These are phyloP conservation scores for Baeospora myosura DNA, from an alignment of 1,284 basidiomycete species.

Conservation along the genomic window DNA sequence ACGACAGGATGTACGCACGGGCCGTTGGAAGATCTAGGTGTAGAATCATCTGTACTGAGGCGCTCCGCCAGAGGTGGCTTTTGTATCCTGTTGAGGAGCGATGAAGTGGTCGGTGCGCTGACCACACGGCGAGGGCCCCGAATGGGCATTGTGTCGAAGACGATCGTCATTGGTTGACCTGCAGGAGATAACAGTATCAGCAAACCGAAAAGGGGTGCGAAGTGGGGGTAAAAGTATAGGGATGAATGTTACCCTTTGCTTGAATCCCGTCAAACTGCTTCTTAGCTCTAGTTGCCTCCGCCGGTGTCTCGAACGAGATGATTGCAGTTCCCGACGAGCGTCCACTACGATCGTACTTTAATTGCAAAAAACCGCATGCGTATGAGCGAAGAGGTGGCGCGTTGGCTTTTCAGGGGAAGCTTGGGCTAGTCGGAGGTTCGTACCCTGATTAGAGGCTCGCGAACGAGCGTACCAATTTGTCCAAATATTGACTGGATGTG, in stretches of 20 bases:
- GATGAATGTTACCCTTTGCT: slow-evolving; percentile 69
- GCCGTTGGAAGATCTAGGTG: slow-evolving; percentile 11
- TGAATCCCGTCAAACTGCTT: slow-evolving; percentile 84
- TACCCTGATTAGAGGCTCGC: slow-evolving; percentile 93
- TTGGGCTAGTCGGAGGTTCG: slow-evolving; percentile 56
- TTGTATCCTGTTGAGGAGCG: slow-evolving; percentile 58
- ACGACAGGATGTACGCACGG: slow-evolving; percentile 23
- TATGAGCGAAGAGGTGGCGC: slow-evolving; percentile 28
- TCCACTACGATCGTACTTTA: slow-evolving; percentile 92
- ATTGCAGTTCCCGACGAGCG: slow-evolving; percentile 83
- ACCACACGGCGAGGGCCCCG: slow-evolving; percentile 32
- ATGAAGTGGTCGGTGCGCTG: slow-evolving; percentile 38
- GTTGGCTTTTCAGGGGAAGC: slow-evolving; percentile 43
- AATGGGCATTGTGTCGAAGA: slow-evolving; percentile 48
- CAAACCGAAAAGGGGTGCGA: slow-evolving; percentile 3
- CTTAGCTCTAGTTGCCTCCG: slow-evolving; percentile 80
- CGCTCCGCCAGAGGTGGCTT: slow-evolving; percentile 56
- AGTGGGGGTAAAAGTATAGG: slow-evolving; percentile 2
- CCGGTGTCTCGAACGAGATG: slow-evolving; percentile 73
- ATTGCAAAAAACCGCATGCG: slow-evolving; percentile 38
- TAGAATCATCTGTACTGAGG: slow-evolving; percentile 37
- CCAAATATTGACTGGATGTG: slow-evolving; percentile 76
- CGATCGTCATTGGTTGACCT: slow-evolving; percentile 82
- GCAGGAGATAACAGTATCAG: slow-evolving; percentile 6
- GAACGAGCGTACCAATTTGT: slow-evolving; percentile 84